Evolutionary conservation across 1,139 yeast genomes (phyloP).

Genomic region (Yamadazyma diospyri): DNA sequence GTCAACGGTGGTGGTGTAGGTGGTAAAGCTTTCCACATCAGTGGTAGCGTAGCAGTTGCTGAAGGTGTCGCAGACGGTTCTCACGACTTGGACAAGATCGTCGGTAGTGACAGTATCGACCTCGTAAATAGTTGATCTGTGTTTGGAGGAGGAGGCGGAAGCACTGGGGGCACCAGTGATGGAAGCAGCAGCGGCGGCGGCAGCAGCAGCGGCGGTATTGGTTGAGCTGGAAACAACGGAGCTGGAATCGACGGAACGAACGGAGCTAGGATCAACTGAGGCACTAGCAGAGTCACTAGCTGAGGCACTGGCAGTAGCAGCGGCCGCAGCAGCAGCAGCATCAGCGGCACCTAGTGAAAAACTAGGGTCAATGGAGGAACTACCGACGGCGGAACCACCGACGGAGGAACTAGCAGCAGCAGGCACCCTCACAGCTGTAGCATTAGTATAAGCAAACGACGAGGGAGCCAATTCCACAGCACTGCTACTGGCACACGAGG

Average conservation of each 20-base stretch:
- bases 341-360: slow-evolving; percentile 2
- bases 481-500: slow-evolving; percentile 6
- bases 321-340: slow-evolving; percentile 3
- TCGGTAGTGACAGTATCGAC: slow-evolving; percentile 27
- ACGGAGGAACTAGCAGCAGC: too few relatives aligned
- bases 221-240: too few relatives aligned
- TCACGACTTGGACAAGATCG: slow-evolving; percentile 23
- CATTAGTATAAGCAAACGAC: slow-evolving; percentile 24
- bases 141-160: slow-evolving; percentile 10
- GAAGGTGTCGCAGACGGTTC: slow-evolving; percentile 32
- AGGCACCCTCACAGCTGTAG: slow-evolving; percentile 10
- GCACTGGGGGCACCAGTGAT: slow-evolving; percentile 2
- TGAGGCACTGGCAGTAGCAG: too few relatives aligned
- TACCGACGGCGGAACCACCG: background rate
- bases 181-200: slow-evolving; percentile 4
- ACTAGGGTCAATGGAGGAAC: background rate
- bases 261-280: too few relatives aligned
- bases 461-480: slow-evolving; percentile 21
- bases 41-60: slow-evolving; percentile 36
- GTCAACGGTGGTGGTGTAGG: slow-evolving; percentile 38
- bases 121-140: slow-evolving; percentile 25
- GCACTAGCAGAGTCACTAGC: too few relatives aligned
- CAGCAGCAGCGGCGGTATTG: slow-evolving; percentile 4
- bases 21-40: slow-evolving; percentile 29
- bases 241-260: too few relatives aligned